Percentiles rank a stretch among this genome's conserved stretches.
Evolutionary conservation across 2,329 filamentous ascomycete species (phyloP).

Genomic region (Talaromyces sp.): DNA sequence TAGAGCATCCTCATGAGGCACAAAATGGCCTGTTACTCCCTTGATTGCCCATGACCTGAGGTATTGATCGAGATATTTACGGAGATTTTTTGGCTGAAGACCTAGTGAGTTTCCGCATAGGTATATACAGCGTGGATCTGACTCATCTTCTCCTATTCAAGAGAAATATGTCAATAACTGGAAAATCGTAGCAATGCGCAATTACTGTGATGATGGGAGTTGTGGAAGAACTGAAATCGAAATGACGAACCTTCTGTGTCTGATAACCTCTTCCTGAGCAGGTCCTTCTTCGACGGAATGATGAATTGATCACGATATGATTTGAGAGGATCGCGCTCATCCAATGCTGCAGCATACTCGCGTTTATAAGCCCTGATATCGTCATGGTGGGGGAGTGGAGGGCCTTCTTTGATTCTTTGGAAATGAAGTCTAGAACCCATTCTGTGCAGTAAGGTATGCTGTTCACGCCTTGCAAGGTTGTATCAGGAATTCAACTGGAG

Average conservation of each 20-base stretch:
- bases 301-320: constrained; percentile 65
- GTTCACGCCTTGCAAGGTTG: neutral
- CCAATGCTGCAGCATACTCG: constrained; percentile 47
- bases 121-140: constrained; percentile 60
- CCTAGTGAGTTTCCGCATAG: constrained; percentile 88
- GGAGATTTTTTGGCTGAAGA: constrained; percentile 67
- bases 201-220: neutral
- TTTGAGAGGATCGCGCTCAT: constrained; percentile 55
- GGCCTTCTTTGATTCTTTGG: constrained; percentile 24
- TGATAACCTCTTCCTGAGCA: constrained; percentile 58
- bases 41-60: constrained; percentile 79
- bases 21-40: constrained; percentile 80
- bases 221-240: constrained; percentile 48
- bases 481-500: neutral
- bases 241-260: constrained; percentile 45
- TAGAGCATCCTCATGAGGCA: constrained; percentile 60
- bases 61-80: constrained; percentile 63
- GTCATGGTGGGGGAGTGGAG: constrained; percentile 18
- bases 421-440: constrained; percentile 29
- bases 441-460: neutral
- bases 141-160: constrained; percentile 9
- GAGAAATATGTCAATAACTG: neutral
- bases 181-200: no score
- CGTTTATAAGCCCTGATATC: constrained; percentile 30
- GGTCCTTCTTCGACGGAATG: constrained; percentile 67